phyloP scores from a whole-genome alignment of 2,329 filamentous ascomycete genomes.

The Penicillium sp. region DNA sequence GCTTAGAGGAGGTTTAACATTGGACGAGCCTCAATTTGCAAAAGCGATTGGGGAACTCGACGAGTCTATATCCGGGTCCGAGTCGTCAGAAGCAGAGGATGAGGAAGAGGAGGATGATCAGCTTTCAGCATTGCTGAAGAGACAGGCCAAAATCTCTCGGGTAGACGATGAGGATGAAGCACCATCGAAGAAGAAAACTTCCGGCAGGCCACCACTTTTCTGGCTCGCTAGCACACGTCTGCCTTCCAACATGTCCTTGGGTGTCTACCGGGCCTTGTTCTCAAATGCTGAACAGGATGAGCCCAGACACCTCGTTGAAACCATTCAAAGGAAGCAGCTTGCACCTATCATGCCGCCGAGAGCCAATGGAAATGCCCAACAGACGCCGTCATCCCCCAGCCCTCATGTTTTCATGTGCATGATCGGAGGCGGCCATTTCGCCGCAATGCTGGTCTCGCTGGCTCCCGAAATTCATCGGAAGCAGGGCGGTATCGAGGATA shows the following conservation, averaged over 20 bases:
- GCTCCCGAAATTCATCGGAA: slow-evolving; percentile 69
- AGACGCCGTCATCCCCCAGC: slow-evolving; percentile 46
- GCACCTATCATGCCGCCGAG: slow-evolving; percentile 48
- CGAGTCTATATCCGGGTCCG: slow-evolving; percentile 76
- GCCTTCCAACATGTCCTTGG: slow-evolving; percentile 69
- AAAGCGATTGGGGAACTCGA: slow-evolving; percentile 75
- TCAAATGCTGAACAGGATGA: slow-evolving; percentile 61
- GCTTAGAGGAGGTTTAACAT: slow-evolving; percentile 60
- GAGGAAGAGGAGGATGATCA: slow-evolving; percentile 45
- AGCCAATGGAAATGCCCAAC: slow-evolving; percentile 28
- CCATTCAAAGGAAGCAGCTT: slow-evolving; percentile 68
- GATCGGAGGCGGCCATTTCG: slow-evolving; percentile 96
- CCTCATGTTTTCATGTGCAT: slow-evolving; percentile 94
- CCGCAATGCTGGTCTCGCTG: slow-evolving; percentile 78
- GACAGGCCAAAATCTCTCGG: slow-evolving; percentile 66
- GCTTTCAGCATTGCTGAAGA: slow-evolving; percentile 68
- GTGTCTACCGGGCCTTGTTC: slow-evolving; percentile 76
- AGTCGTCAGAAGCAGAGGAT: slow-evolving; percentile 62
- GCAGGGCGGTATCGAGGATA: slow-evolving; percentile 61
- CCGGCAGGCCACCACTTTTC: too few species aligned
- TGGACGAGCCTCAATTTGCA: slow-evolving; percentile 76
- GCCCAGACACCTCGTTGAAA: slow-evolving; percentile 54
- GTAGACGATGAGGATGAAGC: slow-evolving; percentile 49
- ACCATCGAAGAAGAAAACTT: too few species aligned
- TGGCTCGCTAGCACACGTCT: slow-evolving; percentile 75